Evolutionary conservation across 495 filamentous ascomycete genomes (phyloP), one percentile per base, ranked within the genome.

Genomic region (Tuber melanosporum): DNA sequence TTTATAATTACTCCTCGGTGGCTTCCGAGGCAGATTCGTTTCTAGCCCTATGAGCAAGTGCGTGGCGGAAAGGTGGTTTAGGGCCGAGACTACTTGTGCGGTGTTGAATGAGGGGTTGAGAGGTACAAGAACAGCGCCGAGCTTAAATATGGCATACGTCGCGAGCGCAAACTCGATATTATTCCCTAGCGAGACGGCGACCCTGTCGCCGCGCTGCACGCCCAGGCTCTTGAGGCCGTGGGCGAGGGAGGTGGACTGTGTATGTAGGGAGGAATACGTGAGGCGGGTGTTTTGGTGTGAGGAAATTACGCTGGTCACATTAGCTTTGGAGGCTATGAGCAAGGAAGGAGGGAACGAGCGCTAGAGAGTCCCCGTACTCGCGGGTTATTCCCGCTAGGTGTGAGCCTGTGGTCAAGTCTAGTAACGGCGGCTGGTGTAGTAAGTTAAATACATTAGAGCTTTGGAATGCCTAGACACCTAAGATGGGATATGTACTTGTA

Each of bases 81-180:
- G 85, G 0, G 94, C 95, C 1, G 93, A 85, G 22, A 90, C 86
- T 14, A 98, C 90, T 84, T 99, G 95, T 20, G 86, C 82, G 32
- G 88, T 85, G 81, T 94, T 97, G 87, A 98, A 99, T 0, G 90
- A 92, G 3, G 94, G 95, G 85, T 99, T 99, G 46, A 99, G 86
- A 2, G 95, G 95, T 84, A 92, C 94, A 75, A 98, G 86, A 71
- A 98, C 91, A 69, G 93, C 95, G 22, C 95, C 95, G 3, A 98
- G 88, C 84, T 99, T 98, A 84, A 95, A 97, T 36, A 97, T 78
- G 8, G 94, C 94, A 85, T 99, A 98, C 39, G 92, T 96, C 22
- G 89, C 84, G 84, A 91, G 89, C 6, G 92, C 92, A 82, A 91
- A 94, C 85, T 97, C 94, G 82, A 92, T 86, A 44, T 89, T 91